phyloP scores from a whole-genome alignment of 805 yeast species.

The Cyberlindnera veronae region DNA sequence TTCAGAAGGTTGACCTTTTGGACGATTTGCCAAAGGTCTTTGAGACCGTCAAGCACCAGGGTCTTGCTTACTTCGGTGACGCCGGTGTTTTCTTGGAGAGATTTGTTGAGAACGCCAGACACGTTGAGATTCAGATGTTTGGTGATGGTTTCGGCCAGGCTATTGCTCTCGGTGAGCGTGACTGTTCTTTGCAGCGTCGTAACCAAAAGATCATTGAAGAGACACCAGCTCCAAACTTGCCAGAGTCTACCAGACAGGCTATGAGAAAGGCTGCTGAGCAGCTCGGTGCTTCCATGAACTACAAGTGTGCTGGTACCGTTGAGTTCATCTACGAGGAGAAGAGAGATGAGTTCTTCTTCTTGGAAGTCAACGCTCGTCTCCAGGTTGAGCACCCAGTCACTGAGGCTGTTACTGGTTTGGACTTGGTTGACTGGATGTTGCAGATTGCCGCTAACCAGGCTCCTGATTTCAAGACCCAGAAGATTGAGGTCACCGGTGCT shows the following conservation, averaged over 20 bases:
- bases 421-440: conserved; percentile 96
- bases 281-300: conserved; percentile 76
- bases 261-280: conserved; percentile 85
- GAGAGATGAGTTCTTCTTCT: conserved; percentile 86
- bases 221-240: conserved; percentile 95
- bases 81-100: conserved; percentile 93
- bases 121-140: conserved; percentile 93
- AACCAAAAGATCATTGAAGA: conserved; percentile 96
- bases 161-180: conserved; percentile 94
- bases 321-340: conserved; percentile 88
- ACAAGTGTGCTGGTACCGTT: conserved; percentile 97
- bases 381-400: conserved; percentile 99
- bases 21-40: conserved; percentile 81
- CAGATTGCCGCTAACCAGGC: conserved; percentile 85
- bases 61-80: conserved; percentile 89
- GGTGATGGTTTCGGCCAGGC: conserved; percentile 96
- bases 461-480: conserved; percentile 62
- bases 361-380: conserved; percentile 93
- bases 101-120: conserved; percentile 92
- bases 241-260: conserved; percentile 66
- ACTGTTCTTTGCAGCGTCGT: conserved; percentile 95
- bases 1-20: conserved; percentile 85
- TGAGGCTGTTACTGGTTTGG: conserved; percentile 91
- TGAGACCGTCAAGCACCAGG: conserved; percentile 91
- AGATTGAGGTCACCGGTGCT: conserved; percentile 70